Base-by-base conservation (phyloP, 1,284 basidiomycete species). In the Microbotryum scabiosae region DNA sequence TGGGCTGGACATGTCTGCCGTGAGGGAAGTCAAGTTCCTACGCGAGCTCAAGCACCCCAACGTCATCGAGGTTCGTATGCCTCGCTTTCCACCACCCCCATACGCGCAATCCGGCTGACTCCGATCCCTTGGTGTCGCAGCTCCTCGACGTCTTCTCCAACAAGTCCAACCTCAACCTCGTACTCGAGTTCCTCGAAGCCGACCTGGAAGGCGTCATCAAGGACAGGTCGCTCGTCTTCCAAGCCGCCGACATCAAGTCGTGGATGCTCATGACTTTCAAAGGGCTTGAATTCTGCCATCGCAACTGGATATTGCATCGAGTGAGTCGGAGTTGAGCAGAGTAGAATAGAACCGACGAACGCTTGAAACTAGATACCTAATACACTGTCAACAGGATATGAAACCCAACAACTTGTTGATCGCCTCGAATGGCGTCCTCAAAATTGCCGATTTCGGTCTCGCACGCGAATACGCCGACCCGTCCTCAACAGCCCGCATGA, bases 381-480 rank as follows among this genome's bases (percentile, higher is more conserved):
- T 30, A 30, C 30, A 30, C 30, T 30, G 18, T 5, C 36, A 28
- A 21, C 73, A 96, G 91, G 96, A 99, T 81, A 76, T 99, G 70
- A 98, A 99, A 75, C 94, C 96, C 4, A 98, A 97, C 78, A 99
- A 99, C 78, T 82, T 99, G 79, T 84, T 99, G 69, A 90, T 98
- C 60, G 84, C 90, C 0, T 84, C 87, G 0, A 82, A 88, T 54
- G 96, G 96, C 0, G 85, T 90, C 60, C 85, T 98, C 65, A 99
- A 98, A 76, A 84, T 99, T 65, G 96, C 96, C 26, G 96, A 99
- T 84, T 99, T 99, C 75, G 96, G 96, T 82, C 82, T 99, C 9
- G 96, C 96, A 26, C 81, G 96, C 65, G 96, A 98, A 77, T 94
- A 88, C 75, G 87, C 87, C 43, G 91, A 94, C 72, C 90, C 93